Evolutionary conservation across 495 filamentous ascomycete species (phyloP), one percentile per base, ranked within the genome.

Genomic region (Tuber melanosporum): DNA sequence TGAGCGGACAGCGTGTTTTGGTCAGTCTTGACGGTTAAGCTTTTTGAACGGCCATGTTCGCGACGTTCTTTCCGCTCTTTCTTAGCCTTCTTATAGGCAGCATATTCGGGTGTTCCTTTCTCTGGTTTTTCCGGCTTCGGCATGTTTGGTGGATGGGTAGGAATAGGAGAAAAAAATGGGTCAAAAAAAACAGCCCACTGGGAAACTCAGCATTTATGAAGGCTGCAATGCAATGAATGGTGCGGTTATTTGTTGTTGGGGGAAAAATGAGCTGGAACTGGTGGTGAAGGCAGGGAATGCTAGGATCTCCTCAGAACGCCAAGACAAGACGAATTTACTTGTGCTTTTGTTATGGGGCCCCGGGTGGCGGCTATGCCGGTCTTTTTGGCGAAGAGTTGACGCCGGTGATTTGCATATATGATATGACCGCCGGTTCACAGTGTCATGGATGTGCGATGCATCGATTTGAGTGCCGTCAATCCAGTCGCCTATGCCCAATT

Each of bases 21-120:
- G 14, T 66, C 57, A 66, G 57, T 66, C 44, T 81, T 75, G 26
- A 78, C 57, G 6, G 76, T 73, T 62, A 80, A 66, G 46, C 73
- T 32, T 71, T 78, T 80, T 6, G 39, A 72, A 44, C 71, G 57
- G 45, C 52, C 66, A 45, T 45, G 75, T 70, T 78, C 77, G 32
- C 52, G 71, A 47, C 72, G 70, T 46, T 76, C 72, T 17, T 47
- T 81, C 66, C 78, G 78, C 20, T 80, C 80, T 73, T 80, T 80
- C 75, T 81, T 81, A n/a, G 80, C 79, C 45, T 80, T 75, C 17
- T 82, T 78, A 62, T 81, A 81, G 69, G 79, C 80, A 41, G 79
- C 80, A 75, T 81, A 76, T 72, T 81, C 80, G 3, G 80, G 79
- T 20, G 80, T 81, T 46, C 79, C 79, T 52, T 73, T 81, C 52